Evolutionary conservation across 192 early-diverging fungal species (phyloP), one percentile per base, ranked within the genome.

Genomic region (Backusella psychrophila): DNA sequence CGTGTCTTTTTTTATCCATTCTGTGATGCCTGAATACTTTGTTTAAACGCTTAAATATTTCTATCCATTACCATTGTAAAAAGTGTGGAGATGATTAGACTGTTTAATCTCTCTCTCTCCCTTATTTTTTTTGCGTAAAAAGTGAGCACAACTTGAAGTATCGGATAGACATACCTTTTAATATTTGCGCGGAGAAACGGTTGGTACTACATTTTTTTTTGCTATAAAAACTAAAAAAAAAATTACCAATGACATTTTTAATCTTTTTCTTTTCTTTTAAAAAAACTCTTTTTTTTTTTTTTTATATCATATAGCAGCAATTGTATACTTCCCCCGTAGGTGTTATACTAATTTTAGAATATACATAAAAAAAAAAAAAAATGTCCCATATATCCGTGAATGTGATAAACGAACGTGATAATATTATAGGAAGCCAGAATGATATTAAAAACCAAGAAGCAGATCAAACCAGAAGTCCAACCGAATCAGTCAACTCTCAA

Each of bases 351-450:
- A 7, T 53, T 53, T 53, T 53, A 21, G 6, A 53, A 21, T 53
- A 53, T 2, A 31, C 0, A 56, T 8, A 56, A 8, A 56, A 59
- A 53, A 53, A 52, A 21, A 56, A 26, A 29, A 59, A 59, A 4
- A 59, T 59, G 56, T 59, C 56, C 56, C 56, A 59, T 59, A 23
- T 59, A 29, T 59, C 56, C 12, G 56, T 59, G 56, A 59, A 59
- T 59, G 56, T 59, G 56, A 59, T 59, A 59, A 59, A 59, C 56
- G 56, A 59, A 59, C 56, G 56, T 63, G 56, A 63, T 63, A 63
- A 63, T 63, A 63, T 29, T 63, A 63, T 63, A 63, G 56, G 56
- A 29, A 63, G 56, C 56, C 56, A 63, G 4, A 63, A 63, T 29
- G 26, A 63, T 29, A 29, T 2, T 29, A 12, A 29, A 56, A 21